These are phyloP conservation scores for Euphrasia confusa DNA, from an alignment of 257 asterid species.

Conservation along the genomic window DNA sequence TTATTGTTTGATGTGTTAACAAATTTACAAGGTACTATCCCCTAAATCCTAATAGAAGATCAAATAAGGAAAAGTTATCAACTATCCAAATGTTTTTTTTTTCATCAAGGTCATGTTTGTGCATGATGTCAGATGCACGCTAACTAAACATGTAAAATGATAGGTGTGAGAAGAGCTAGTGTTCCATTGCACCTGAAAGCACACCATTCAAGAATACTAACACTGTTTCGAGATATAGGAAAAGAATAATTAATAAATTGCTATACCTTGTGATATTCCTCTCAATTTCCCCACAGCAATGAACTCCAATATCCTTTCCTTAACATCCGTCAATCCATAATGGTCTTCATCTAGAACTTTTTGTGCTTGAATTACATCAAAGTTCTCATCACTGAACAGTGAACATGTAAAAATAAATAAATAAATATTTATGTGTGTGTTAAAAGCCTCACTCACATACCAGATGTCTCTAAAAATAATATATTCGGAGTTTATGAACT, in stretches of 20 bases:
- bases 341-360: slow-evolving; percentile 94
- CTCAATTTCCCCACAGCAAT: slow-evolving; percentile 98
- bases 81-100: background rate
- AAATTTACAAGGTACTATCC: no score
- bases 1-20: no score
- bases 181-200: slow-evolving; percentile 10
- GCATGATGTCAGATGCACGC: slow-evolving; percentile 17
- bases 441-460: no score
- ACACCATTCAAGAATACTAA: background rate
- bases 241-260: slow-evolving; percentile 1
- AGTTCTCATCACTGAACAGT: slow-evolving; percentile 81
- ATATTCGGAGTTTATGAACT: no score
- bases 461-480: no score
- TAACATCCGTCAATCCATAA: slow-evolving; percentile 91
- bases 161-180: background rate
- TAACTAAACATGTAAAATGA: background rate
- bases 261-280: slow-evolving; percentile 92
- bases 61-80: background rate
- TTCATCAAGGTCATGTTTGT: slow-evolving; percentile 2
- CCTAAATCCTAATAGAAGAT: no score
- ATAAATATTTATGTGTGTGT: no score
- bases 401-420: slow-evolving; percentile 22
- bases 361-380: slow-evolving; percentile 80
- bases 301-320: slow-evolving; percentile 97
- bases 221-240: background rate